Evolutionary conservation across 2,329 filamentous ascomycete species (phyloP).

Genomic region (Curvularia sp.): DNA sequence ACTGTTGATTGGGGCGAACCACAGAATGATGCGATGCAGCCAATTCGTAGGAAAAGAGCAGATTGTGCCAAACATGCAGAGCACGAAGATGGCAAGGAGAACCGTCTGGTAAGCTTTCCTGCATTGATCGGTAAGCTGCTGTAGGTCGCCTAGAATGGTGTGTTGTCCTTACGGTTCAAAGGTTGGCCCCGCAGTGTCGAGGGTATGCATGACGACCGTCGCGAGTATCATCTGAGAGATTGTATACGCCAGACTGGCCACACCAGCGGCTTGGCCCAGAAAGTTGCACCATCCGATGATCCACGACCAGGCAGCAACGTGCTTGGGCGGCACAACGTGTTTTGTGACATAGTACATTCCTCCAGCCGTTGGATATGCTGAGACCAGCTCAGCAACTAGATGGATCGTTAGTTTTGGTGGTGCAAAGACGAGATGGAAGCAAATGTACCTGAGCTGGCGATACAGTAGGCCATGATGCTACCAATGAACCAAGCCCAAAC

Average conservation of each 20-base stretch:
- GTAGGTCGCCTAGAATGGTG: constrained; percentile 5
- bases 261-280: constrained; percentile 68
- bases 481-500: constrained; percentile 72
- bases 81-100: constrained; percentile 62
- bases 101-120: constrained; percentile 67
- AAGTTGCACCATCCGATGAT: constrained; percentile 73
- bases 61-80: constrained; percentile 64
- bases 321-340: constrained; percentile 66
- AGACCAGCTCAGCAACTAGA: constrained; percentile 68
- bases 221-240: constrained; percentile 70
- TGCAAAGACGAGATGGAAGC: not conserved
- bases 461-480: constrained; percentile 69
- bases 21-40: constrained; percentile 66
- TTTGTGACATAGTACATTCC: constrained; percentile 75
- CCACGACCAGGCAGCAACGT: constrained; percentile 70
- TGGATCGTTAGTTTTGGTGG: not conserved
- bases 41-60: constrained; percentile 68
- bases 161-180: constrained; percentile 62
- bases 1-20: constrained; percentile 72
- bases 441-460: constrained; percentile 62
- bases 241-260: constrained; percentile 68
- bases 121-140: constrained; percentile 16
- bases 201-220: constrained; percentile 67
- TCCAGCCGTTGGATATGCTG: constrained; percentile 70
- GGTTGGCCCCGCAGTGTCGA: constrained; percentile 58